These are phyloP conservation scores for Apiospora hydei DNA, from an alignment of 2,329 filamentous ascomycete species.

Conservation along the genomic window DNA sequence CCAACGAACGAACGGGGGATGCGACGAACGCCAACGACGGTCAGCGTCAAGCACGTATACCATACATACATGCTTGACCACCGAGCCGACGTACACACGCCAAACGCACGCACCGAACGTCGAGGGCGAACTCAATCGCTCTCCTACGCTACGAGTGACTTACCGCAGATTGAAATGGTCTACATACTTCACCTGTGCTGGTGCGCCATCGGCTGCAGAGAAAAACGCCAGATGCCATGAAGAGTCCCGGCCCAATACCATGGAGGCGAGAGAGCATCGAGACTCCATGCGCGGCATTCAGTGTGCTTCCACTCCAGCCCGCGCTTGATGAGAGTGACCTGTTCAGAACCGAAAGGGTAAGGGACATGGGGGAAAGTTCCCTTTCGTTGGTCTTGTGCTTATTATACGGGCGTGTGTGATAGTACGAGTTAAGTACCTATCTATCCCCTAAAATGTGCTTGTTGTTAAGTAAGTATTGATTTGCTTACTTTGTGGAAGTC, in stretches of 20 bases:
- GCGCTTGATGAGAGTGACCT: neutral
- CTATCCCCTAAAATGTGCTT: neutral
- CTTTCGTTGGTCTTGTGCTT: neutral
- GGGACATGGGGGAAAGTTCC: slow-evolving; percentile 4
- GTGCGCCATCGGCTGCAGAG: neutral
- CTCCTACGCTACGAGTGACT: neutral
- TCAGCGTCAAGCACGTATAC: neutral
- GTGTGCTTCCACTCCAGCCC: neutral
- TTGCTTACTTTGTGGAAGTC: neutral
- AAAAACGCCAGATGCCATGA: neutral
- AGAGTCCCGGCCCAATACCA: neutral
- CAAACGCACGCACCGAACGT: neutral
- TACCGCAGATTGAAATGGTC: neutral
- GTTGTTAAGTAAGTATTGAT: neutral
- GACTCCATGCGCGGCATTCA: neutral
- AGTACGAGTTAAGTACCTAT: slow-evolving; percentile 19
- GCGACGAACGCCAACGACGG: neutral
- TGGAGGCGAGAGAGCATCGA: neutral
- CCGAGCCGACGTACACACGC: neutral
- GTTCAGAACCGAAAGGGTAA: slow-evolving; percentile 8
- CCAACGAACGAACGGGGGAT: neutral
- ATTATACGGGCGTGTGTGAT: slow-evolving; percentile 16
- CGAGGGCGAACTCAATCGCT: neutral
- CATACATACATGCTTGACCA: neutral
- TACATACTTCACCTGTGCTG: neutral